Evolutionary conservation across 352 stramenopile genomes (phyloP).

Genomic region (Phytophthora tentaculata): DNA sequence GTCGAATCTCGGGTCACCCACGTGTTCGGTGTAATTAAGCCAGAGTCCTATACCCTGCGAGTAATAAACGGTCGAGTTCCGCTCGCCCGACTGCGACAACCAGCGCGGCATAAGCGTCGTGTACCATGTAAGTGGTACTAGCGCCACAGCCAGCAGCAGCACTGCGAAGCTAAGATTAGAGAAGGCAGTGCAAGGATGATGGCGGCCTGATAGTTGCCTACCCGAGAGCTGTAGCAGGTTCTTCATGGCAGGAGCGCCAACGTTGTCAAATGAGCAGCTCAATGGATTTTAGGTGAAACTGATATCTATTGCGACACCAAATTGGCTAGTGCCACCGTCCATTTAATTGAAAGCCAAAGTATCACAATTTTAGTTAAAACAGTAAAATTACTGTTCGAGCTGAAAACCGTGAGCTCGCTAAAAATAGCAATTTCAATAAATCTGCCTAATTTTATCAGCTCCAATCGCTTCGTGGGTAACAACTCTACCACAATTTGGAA

Average conservation of each 20-base stretch:
- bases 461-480: too few relatives aligned
- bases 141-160: slow-evolving; percentile 49
- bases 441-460: too few relatives aligned
- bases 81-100: slow-evolving; percentile 68
- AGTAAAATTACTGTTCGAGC: too few relatives aligned
- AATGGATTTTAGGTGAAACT: slow-evolving; percentile 2
- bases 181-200: neutral
- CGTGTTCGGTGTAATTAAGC: slow-evolving; percentile 86
- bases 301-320: neutral
- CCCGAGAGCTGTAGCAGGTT: slow-evolving; percentile 50
- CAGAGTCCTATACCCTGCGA: slow-evolving; percentile 80
- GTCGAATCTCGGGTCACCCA: slow-evolving; percentile 68
- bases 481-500: too few relatives aligned
- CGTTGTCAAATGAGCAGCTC: slow-evolving; percentile 5
- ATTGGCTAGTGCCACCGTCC: neutral
- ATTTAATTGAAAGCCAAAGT: too few relatives aligned
- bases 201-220: slow-evolving; percentile 6
- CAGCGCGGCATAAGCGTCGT: slow-evolving; percentile 70
- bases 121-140: slow-evolving; percentile 74
- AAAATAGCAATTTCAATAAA: too few relatives aligned
- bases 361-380: too few relatives aligned
- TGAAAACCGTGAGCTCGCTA: too few relatives aligned
- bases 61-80: slow-evolving; percentile 59
- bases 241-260: slow-evolving; percentile 38
- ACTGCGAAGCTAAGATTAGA: slow-evolving; percentile 43